phyloP scores from a whole-genome alignment of 768 basidiomycete species.

The Lactarius hengduanensis region DNA sequence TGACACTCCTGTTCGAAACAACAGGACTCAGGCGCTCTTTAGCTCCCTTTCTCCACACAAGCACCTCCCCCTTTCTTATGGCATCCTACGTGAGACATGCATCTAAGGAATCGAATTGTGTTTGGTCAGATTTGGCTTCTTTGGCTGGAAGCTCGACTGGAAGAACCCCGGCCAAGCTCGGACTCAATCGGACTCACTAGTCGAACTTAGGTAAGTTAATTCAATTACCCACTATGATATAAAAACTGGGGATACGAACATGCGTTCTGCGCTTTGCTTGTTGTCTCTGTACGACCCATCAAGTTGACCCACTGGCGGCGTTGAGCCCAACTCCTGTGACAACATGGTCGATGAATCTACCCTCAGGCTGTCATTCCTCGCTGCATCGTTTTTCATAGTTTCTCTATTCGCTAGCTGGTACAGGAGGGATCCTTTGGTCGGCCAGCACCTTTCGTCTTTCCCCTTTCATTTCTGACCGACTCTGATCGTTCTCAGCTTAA shows the following conservation, averaged over 20 bases:
- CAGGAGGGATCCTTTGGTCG: not conserved
- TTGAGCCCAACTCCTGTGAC: not conserved
- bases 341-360: slow-evolving; percentile 5
- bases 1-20: not conserved
- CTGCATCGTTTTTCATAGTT: not conserved
- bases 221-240: too few relatives aligned
- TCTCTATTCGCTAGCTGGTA: not conserved
- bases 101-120: too few relatives aligned
- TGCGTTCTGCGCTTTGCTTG: not conserved
- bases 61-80: too few relatives aligned
- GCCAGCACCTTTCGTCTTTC: not conserved
- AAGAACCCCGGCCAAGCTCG: too few relatives aligned
- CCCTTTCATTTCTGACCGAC: not conserved
- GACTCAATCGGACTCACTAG: too few relatives aligned
- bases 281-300: not conserved
- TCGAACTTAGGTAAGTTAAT: too few relatives aligned
- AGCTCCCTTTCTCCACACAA: too few relatives aligned
- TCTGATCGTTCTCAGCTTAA: not conserved
- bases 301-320: not conserved
- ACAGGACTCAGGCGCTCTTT: not conserved
- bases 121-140: too few relatives aligned
- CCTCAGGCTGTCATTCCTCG: not conserved
- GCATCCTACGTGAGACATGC: too few relatives aligned
- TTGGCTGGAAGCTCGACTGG: too few relatives aligned
- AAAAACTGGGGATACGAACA: too few relatives aligned